Evolutionary conservation across 1,284 basidiomycete genomes (phyloP), one percentile per base, ranked within the genome.

Genomic region (Ceratobasidium papillatum): DNA sequence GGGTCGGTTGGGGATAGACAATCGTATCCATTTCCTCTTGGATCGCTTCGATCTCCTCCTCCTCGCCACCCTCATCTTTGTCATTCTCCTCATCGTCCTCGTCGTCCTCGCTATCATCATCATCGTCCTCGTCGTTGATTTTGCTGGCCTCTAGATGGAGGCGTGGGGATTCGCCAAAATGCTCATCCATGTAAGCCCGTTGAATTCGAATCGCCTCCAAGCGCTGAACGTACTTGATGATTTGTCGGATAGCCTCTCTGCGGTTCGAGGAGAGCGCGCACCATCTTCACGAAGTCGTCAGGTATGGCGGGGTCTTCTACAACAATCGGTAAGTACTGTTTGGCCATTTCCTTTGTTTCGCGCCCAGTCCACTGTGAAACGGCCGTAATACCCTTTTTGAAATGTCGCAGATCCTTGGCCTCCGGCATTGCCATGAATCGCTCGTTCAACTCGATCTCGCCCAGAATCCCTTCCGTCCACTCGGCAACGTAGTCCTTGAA

Each of bases 401-500:
- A 76, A 32, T 65, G 71, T 0, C 59, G 71, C 1, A 76, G 62
- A 4, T 12, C 11, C 19, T 62, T 32, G n/a, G 75, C 66, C 14
- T 38, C 7, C 32, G 76, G 49, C 74, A 73, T 72, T 17, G 74
- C n/a, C 69, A 32, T 58, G 38, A 56, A 76, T 19, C 72, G 56
- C 3, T 47, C 11, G 45, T 77, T 75, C 32, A 77, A n/a, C 38
- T 74, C 74, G 22, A 38, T 36, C 38, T 61, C 58, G 5, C 74
- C 74, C n/a, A 73, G 12, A 0, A 75, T 19, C 27, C 54, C 32
- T 30, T 51, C 14, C 32, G 74, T 77, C 78, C 79, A 79, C 7
- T 14, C 63, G 17, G 79, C 75, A 8, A 79, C 62, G 47, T 80
- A 78, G 32, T 78, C 77, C 73, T 79, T 79, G 75, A 80, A 80